These are phyloP conservation scores for Cichorium intybus DNA, from an alignment of 140 eudicot genomes.

Conservation along the genomic window DNA sequence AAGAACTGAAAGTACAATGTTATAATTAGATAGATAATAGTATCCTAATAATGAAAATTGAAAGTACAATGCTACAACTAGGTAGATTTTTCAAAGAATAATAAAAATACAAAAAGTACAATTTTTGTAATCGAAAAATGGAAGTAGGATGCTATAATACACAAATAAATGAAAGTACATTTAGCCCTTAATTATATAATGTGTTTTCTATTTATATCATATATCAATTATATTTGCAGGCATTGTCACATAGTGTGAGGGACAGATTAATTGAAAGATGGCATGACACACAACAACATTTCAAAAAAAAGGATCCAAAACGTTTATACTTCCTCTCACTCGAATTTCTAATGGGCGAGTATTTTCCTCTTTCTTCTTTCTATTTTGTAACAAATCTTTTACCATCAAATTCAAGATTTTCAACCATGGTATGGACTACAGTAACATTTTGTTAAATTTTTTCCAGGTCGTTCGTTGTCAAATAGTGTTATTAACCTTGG, in stretches of 20 bases:
- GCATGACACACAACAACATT: slow-evolving; percentile 65
- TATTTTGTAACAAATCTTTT: background rate
- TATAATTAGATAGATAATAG: too few relatives aligned
- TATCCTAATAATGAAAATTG: background rate
- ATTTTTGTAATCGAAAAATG: too few relatives aligned
- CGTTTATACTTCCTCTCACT: slow-evolving; percentile 61
- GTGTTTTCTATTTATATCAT: background rate
- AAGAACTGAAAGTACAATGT: background rate
- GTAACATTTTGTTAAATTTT: background rate
- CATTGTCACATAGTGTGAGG: slow-evolving; percentile 60
- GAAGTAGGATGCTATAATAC: background rate
- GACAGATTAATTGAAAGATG: slow-evolving; percentile 63
- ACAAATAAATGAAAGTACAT: background rate
- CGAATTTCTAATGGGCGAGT: slow-evolving; percentile 65
- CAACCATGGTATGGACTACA: background rate
- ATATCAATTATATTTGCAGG: slow-evolving; percentile 29
- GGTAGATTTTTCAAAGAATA: background rate
- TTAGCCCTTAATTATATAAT: background rate
- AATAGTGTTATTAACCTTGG: slow-evolving; percentile 62
- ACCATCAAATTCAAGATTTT: background rate
- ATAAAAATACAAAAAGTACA: too few relatives aligned
- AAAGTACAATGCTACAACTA: background rate
- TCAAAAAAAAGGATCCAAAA: slow-evolving; percentile 60
- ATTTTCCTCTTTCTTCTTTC: slow-evolving; percentile 1
- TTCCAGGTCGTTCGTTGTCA: slow-evolving; percentile 53